Percentiles rank a stretch among this genome's conserved stretches.
phyloP scores from a whole-genome alignment of 2,329 filamentous ascomycete genomes.

The Trichoderma lentiforme region DNA sequence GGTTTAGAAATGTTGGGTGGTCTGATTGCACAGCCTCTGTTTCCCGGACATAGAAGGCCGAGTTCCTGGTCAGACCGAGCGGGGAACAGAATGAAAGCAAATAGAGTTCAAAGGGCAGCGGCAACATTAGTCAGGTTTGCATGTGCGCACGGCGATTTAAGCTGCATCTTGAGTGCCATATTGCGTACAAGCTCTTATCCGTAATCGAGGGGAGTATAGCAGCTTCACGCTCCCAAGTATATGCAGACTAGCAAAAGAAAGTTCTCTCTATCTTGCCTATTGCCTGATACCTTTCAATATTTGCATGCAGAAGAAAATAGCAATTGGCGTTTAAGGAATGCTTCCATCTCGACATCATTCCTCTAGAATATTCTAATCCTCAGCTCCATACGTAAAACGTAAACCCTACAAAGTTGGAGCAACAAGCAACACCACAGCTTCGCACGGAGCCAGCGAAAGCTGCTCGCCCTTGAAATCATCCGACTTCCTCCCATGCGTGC shows the following conservation, averaged over 20 bases:
- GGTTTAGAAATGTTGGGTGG: background rate
- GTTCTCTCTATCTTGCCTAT: background rate
- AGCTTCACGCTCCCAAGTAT: background rate
- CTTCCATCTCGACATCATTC: background rate
- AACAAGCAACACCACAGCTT: slow-evolving; percentile 36
- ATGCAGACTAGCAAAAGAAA: background rate
- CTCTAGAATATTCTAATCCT: background rate
- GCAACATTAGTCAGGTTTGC: background rate
- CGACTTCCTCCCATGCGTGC: slow-evolving; percentile 30
- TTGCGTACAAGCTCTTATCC: background rate
- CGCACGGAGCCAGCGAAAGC: slow-evolving; percentile 36
- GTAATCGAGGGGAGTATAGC: background rate
- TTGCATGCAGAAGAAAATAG: background rate
- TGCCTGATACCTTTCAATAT: background rate
- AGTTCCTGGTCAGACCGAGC: background rate
- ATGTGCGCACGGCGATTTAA: background rate
- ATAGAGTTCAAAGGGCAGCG: background rate
- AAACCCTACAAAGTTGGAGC: background rate
- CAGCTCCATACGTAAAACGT: background rate
- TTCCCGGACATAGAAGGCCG: background rate
- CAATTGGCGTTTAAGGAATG: background rate
- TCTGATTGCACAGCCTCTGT: background rate
- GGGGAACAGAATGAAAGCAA: background rate
- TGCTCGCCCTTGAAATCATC: slow-evolving; percentile 27
- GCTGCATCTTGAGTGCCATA: background rate